A percentile compares a stretch with the other conserved stretches of the same genome.
Conservation (phyloP, 257 asterid genomes). For the Przewalskia tangutica region DNA sequence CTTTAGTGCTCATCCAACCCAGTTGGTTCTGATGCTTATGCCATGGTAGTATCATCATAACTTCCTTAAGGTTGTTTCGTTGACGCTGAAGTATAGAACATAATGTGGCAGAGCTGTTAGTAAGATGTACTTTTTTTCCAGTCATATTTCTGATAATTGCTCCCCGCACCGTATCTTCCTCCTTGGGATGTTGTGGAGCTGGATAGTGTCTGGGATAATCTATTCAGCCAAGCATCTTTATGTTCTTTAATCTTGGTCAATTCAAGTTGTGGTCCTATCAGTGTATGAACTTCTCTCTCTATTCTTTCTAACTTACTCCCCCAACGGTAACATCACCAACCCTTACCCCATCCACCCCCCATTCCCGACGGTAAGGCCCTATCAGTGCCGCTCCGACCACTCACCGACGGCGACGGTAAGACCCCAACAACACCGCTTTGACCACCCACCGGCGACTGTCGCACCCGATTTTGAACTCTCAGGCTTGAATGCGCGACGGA, state of each 20-base stretch:
- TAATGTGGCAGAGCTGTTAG: neutral
- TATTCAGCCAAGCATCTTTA: neutral
- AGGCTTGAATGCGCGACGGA: too few relatives aligned
- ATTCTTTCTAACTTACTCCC: too few relatives aligned
- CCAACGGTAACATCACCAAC: too few relatives aligned
- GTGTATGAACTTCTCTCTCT: too few relatives aligned
- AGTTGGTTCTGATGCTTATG: neutral
- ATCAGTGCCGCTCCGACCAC: too few relatives aligned
- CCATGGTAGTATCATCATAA: neutral
- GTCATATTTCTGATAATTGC: neutral
- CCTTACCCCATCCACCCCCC: too few relatives aligned
- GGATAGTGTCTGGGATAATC: neutral
- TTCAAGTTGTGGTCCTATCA: neutral
- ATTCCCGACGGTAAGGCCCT: too few relatives aligned
- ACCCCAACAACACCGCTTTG: too few relatives aligned
- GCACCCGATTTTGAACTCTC: too few relatives aligned
- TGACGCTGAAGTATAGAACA: neutral
- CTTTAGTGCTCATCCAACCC: neutral
- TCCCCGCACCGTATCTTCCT: neutral
- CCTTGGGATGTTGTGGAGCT: neutral
- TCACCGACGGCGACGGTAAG: too few relatives aligned
- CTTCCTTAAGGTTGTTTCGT: neutral
- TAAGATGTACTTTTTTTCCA: neutral
- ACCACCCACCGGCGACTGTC: too few relatives aligned
- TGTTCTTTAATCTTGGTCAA: neutral